These are phyloP conservation scores for Dalechampia spathulata DNA, from an alignment of 441 rosid species.

Conservation along the genomic window DNA sequence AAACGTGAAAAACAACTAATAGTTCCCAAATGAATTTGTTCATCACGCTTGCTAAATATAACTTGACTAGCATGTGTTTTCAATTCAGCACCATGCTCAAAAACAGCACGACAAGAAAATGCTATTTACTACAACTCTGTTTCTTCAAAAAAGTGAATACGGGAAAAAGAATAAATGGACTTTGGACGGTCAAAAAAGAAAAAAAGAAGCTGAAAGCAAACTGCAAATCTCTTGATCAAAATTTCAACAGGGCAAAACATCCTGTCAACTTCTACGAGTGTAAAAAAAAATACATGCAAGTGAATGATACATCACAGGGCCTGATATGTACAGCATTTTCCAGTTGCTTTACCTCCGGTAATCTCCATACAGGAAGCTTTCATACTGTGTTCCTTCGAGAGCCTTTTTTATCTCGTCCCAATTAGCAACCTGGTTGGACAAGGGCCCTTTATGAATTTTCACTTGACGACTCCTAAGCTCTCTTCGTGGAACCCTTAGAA, in stretches of 20 bases:
- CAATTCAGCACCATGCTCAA: neutral
- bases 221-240: conserved; percentile 29
- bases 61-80: neutral
- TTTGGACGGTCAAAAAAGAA: neutral
- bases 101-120: neutral
- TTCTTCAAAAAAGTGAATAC: neutral
- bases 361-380: conserved; percentile 48
- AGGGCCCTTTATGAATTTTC: conserved; percentile 78
- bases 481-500: conserved; percentile 64
- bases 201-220: conserved; percentile 8
- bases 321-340: conserved; percentile 25
- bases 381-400: conserved; percentile 59
- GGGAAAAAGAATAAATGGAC: conserved; percentile 38
- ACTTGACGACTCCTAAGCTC: conserved; percentile 79
- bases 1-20: neutral
- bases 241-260: conserved; percentile 26
- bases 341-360: conserved; percentile 36
- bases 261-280: conserved; percentile 19
- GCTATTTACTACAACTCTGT: conserved; percentile 17
- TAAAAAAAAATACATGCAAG: conserved; percentile 14
- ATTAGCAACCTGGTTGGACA: conserved; percentile 56
- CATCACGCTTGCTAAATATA: neutral
- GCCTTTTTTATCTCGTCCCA: conserved; percentile 63
- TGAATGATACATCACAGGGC: conserved; percentile 1
- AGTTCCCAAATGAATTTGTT: neutral